Base-by-base conservation (phyloP, 2,329 filamentous ascomycete genomes). In the Fusarium sp. region DNA sequence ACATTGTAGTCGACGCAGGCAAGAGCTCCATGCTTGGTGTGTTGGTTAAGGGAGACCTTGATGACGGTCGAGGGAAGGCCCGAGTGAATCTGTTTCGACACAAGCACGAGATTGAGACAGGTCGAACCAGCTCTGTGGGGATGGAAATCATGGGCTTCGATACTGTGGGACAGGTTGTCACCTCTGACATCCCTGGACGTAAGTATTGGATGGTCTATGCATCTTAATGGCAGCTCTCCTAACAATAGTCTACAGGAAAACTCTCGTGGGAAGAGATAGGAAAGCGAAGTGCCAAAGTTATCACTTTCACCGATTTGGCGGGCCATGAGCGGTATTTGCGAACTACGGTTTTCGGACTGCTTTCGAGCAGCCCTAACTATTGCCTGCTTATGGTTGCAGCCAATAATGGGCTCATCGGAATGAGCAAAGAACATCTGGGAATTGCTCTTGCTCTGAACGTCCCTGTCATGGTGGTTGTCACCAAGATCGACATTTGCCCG, bases 111-210 rank as follows among this genome's bases (percentile, higher is more conserved):
- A 93, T 98, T 45, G 97, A 99, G 84, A 97, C 94, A 56, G 97
- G 97, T 2, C 90, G 97, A 75, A 99, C 97, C 11, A 98, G 95
- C 81, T 98, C 95, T 0, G 97, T 99, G 1, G 96, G 97, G 48
- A 97, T 98, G 95, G 97, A 99, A 83, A 98, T 98, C 71, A 95
- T 98, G 93, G 97, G 97, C 2, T 99, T 98, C 78, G 95, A 98
- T 82, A 95, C 93, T 60, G 89, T 90, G 65, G 96, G 97, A 31
- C 91, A 95, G 29, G 93, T 98, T 31, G 90, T 98, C 18, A 90
- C 92, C 18, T 96, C 94, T 43, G 93, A 93, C 68, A 93, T 92
- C 0, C 94, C 95, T 3, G 96, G 95, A 1, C 91, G 97, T 82
- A 94, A 93, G 84, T 82, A 24, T 57, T 24, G 3, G 18, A 13